Evolutionary conservation across 805 yeast genomes (phyloP).

Genomic region (Candida peoriensis): DNA sequence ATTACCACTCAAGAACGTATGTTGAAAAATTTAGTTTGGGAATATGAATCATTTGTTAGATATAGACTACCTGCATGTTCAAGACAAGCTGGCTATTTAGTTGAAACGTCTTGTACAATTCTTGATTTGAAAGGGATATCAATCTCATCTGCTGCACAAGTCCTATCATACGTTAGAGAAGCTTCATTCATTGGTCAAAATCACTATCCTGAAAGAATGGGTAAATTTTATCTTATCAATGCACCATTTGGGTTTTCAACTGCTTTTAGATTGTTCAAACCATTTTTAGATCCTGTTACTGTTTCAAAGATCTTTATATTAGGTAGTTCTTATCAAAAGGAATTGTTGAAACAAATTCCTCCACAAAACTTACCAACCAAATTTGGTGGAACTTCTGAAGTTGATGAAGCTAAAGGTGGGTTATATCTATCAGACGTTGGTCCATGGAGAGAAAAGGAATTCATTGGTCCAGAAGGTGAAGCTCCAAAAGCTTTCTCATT

Average conservation of each 20-base stretch:
- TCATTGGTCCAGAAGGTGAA: conserved; percentile 92
- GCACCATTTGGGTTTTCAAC: conserved; percentile 98
- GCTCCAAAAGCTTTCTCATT: conserved; percentile 59
- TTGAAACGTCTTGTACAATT: conserved; percentile 96
- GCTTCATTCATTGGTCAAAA: conserved; percentile 95
- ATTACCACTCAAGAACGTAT: conserved; percentile 93
- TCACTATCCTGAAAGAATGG: conserved; percentile 99
- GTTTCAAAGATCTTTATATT: conserved; percentile 90
- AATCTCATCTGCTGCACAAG: conserved; percentile 76
- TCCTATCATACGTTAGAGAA: conserved; percentile 82
- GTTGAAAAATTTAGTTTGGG: conserved; percentile 96
- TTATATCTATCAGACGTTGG: conserved; percentile 86
- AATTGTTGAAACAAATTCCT: conserved; percentile 87
- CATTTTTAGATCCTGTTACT: conserved; percentile 95
- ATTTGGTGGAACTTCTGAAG: conserved; percentile 81
- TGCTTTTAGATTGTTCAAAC: conserved; percentile 86
- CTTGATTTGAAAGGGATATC: conserved; percentile 94
- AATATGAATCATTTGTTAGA: conserved; percentile 83
- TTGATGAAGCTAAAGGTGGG: conserved; percentile 67
- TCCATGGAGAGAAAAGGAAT: conserved; percentile 93
- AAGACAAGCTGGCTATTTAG: conserved; percentile 66
- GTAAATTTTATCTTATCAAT: conserved; percentile 90
- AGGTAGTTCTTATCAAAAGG: conserved; percentile 73
- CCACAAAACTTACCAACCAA: conserved; percentile 85
- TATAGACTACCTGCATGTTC: conserved; percentile 93